phyloP scores from a whole-genome alignment of 306 rosid genomes.

The Corylus heterophylla region DNA sequence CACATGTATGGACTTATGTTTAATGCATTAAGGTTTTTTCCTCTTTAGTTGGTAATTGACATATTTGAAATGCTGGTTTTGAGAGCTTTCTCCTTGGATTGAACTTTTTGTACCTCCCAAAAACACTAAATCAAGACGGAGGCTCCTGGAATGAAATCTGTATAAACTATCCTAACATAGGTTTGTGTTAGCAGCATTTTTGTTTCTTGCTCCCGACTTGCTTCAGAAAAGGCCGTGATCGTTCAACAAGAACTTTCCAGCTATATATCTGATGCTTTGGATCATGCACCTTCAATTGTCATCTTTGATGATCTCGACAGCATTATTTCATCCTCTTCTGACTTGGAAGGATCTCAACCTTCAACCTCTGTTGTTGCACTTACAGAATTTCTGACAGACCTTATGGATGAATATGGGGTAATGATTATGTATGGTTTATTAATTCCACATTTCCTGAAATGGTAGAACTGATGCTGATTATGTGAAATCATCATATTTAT shows the following conservation, averaged over 20 bases:
- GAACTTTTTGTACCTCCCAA: background rate
- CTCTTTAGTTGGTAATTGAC: background rate
- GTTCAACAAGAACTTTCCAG: conserved; percentile 66
- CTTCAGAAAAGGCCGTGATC: conserved; percentile 66
- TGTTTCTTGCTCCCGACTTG: conserved; percentile 77
- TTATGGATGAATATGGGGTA: conserved; percentile 92
- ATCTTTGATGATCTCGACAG: conserved; percentile 87
- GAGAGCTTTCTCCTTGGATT: background rate
- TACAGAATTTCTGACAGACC: conserved; percentile 63
- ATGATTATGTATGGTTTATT: conserved; percentile 18
- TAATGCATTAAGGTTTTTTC: conserved; percentile 14
- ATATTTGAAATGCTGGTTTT: conserved; percentile 6
- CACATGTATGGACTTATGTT: conserved; percentile 62
- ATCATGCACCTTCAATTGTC: conserved; percentile 88
- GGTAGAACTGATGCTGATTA: background rate
- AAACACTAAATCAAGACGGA: conserved; percentile 9
- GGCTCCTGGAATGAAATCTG: conserved; percentile 22
- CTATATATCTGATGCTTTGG: conserved; percentile 75
- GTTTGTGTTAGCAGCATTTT: conserved; percentile 56
- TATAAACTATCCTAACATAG: conserved; percentile 15
- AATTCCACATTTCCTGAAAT: conserved; percentile 17
- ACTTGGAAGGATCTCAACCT: conserved; percentile 73
- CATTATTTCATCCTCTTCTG: conserved; percentile 66
- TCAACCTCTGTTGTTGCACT: conserved; percentile 63
- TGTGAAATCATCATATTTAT: too few species aligned